phyloP scores from a whole-genome alignment of 495 filamentous ascomycete genomes.

The Cetradonia linearis region DNA sequence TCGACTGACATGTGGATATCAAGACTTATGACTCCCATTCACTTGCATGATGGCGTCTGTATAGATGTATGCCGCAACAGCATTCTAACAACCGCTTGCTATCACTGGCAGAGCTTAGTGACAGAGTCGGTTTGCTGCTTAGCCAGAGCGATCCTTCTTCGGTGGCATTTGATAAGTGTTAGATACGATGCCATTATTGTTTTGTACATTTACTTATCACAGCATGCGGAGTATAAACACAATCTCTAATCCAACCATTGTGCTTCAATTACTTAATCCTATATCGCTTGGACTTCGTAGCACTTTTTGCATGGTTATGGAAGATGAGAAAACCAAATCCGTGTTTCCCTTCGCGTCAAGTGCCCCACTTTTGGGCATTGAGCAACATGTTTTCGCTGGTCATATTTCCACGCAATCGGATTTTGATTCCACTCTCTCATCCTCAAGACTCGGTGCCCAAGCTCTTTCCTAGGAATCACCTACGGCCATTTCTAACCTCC shows the following conservation, averaged over 20 bases:
- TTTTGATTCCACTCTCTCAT: no score
- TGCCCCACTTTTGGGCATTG: no score
- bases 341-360: no score
- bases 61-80: constrained; percentile 4
- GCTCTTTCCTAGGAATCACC: background rate
- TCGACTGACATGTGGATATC: constrained; percentile 12
- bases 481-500: constrained; percentile 7
- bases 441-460: background rate
- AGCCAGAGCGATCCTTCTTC: background rate
- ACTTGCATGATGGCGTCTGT: constrained; percentile 12
- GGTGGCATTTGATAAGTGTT: background rate
- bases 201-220: constrained; percentile 2
- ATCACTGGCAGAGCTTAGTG: background rate
- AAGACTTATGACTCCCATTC: constrained; percentile 16
- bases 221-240: background rate
- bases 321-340: no score
- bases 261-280: no score
- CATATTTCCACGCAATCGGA: background rate
- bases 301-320: background rate
- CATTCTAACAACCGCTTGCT: constrained; percentile 1
- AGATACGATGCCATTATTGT: background rate
- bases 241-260: background rate
- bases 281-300: background rate
- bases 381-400: background rate
- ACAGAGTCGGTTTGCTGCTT: background rate